Evolutionary conservation across 2,329 filamentous ascomycete species (phyloP), one percentile per base, ranked within the genome.

Genomic region (Pseudogymnoascus destructans): DNA sequence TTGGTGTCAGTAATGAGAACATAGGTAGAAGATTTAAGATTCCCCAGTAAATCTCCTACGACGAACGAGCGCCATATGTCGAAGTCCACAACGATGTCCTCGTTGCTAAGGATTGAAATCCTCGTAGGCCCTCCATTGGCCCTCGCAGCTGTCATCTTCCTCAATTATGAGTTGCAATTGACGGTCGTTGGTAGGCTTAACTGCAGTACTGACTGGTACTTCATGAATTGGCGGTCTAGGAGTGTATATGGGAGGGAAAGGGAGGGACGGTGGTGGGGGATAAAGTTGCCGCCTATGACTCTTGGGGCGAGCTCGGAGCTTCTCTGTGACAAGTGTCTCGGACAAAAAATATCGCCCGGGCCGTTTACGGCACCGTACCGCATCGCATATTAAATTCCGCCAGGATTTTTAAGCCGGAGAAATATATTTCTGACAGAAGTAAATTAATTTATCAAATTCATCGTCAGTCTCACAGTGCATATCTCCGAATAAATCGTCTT

Each of bases 1-100:
- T 97, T 97, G 49, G 91, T 95, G 73, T 98, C 93, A 71, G 93
- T 97, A 67, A 98, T 88, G 61, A 98, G 84, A 60, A 97, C 86
- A 71, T 97, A 98, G 61, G 92, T 97, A 15, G 90, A 95, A 17
- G 91, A 93, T 56, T 80, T 73, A 61, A 93, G 77, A 69, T 86
- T 87, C 58, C 79, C 73, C 62, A 97, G 77, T 59, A 98, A 79
- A 72, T 98, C 92, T 64, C 84, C 74, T 57, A 85, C 83, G 62
- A 97, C 84, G 70, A 87, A 93, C 68, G 79, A 79, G 63, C 85
- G 81, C 89, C 91, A 96, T 59, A 98, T 81, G 63, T 86, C 89
- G 70, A 95, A 89, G 70, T 96, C 89, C 67, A 96, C 85, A 63
- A 96, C 78, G 66, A 98, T 97, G 68, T 86, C 86, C 65, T 95